These are phyloP conservation scores for Schrenkiella parvula DNA, from an alignment of 345 rosid genomes.

Conservation along the genomic window DNA sequence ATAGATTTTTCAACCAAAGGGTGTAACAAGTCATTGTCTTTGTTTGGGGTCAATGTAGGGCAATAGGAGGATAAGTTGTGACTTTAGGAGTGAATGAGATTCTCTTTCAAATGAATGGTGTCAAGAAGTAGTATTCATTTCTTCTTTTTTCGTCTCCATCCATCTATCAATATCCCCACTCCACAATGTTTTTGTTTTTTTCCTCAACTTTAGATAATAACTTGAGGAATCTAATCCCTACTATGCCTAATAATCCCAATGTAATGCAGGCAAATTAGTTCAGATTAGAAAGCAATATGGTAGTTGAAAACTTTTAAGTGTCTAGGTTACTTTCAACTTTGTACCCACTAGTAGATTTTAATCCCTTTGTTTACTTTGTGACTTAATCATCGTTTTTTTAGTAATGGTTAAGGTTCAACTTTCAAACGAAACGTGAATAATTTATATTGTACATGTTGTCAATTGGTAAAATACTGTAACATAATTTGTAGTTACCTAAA, in stretches of 20 bases:
- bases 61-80: conserved; percentile 31
- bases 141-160: conserved; percentile 26
- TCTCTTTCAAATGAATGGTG: conserved; percentile 37
- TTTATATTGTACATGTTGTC: background rate
- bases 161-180: conserved; percentile 27
- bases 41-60: conserved; percentile 33
- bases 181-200: background rate
- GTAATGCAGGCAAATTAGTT: background rate
- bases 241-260: background rate
- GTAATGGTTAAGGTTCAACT: background rate
- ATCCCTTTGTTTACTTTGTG: background rate
- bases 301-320: conserved; percentile 22
- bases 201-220: background rate
- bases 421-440: background rate
- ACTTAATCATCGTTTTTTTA: background rate
- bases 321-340: conserved; percentile 11
- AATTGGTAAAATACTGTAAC: background rate
- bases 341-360: conserved; percentile 1
- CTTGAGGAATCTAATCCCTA: conserved; percentile 17
- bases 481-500: background rate
- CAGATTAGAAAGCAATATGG: conserved; percentile 17
- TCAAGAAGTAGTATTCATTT: conserved; percentile 16
- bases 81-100: conserved; percentile 39
- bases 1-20: background rate
- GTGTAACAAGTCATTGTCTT: conserved; percentile 6